Evolutionary conservation across 1,284 basidiomycete genomes (phyloP), one percentile per base, ranked within the genome.

Genomic region (Melampsora larici-populina): DNA sequence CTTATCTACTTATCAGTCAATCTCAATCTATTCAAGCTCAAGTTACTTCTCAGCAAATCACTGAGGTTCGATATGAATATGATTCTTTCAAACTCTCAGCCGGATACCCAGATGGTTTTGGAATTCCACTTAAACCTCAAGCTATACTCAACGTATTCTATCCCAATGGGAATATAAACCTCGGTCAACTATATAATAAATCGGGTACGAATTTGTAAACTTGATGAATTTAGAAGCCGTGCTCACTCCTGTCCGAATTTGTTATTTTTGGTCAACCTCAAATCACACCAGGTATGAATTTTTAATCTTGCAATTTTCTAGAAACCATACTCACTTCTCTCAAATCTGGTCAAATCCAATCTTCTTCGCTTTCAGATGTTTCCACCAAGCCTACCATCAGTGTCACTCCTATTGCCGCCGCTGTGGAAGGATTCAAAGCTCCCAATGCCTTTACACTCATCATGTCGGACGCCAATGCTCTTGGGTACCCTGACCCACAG

Each of bases 41-140:
- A 36, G 36, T 36, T 9, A 36, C 36, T 36, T 36, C 36, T 36
- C 36, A 36, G 36, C 36, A 36, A 36, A 36, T 36, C 36, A 36
- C 36, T 4, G 36, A 36, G 36, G 36, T 36, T 36, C 36, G 36
- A 36, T 36, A 36, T 36, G 36, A 36, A 36, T 36, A 36, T 36
- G 36, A 36, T 36, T 3, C 36, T 36, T 36, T 36, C 4, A 36
- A 36, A 36, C 9, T 36, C 36, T 36, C 36, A 36, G 36, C 36
- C 36, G 36, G 36, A 36, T 74, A 74, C 33, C 72, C 72, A 31
- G 72, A 74, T 36, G 63, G 72, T 1, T 74, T 74, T 36, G 72
- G 72, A 2, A 74, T 74, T 63, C 72, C 62, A 8, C 33, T 73
- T 18, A 73, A 73, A 64, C 46, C 72, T 4, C 46, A 65, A 66